A percentile compares a stretch with the other conserved stretches of the same genome.
phyloP scores from a whole-genome alignment of 805 yeast species.

The Torulaspora quercuum region DNA sequence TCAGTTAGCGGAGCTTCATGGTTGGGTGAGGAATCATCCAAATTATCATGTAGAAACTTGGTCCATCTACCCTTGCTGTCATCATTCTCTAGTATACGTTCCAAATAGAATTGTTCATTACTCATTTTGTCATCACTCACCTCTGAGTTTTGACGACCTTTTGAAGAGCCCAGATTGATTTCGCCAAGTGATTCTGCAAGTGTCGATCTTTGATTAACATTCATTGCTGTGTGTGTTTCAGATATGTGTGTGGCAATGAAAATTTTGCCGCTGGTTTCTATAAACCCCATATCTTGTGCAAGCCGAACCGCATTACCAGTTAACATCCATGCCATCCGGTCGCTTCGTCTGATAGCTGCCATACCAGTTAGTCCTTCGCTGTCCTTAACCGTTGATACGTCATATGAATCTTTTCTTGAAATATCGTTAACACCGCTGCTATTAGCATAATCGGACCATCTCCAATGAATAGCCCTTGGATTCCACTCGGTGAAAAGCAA shows the following conservation, averaged over 20 bases:
- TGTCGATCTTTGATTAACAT: slow-evolving; percentile 75
- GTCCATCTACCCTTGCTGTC: slow-evolving; percentile 29
- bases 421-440: slow-evolving; percentile 39
- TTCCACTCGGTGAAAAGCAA: slow-evolving; percentile 91
- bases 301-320: slow-evolving; percentile 82
- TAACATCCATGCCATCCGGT: slow-evolving; percentile 91
- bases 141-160: slow-evolving; percentile 23
- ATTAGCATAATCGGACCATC: slow-evolving; percentile 82
- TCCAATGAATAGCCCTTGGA: slow-evolving; percentile 88
- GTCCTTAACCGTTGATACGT: slow-evolving; percentile 26
- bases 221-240: slow-evolving; percentile 79
- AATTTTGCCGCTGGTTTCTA: slow-evolving; percentile 67
- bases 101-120: slow-evolving; percentile 35
- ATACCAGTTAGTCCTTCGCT: slow-evolving; percentile 64
- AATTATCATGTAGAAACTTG: slow-evolving; percentile 17
- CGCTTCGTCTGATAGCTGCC: slow-evolving; percentile 81
- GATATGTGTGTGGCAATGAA: slow-evolving; percentile 81
- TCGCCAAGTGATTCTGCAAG: slow-evolving; percentile 68
- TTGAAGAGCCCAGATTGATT: slow-evolving; percentile 46
- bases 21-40: slow-evolving; percentile 7
- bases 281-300: slow-evolving; percentile 81
- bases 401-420: slow-evolving; percentile 18
- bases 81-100: slow-evolving; percentile 27
- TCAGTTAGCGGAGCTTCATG: slow-evolving; percentile 21
- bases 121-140: slow-evolving; percentile 35